Percentiles rank a stretch among this genome's conserved stretches.
Conservation (phyloP, 352 stramenopile genomes). For the Pythium pyrilobum region DNA sequence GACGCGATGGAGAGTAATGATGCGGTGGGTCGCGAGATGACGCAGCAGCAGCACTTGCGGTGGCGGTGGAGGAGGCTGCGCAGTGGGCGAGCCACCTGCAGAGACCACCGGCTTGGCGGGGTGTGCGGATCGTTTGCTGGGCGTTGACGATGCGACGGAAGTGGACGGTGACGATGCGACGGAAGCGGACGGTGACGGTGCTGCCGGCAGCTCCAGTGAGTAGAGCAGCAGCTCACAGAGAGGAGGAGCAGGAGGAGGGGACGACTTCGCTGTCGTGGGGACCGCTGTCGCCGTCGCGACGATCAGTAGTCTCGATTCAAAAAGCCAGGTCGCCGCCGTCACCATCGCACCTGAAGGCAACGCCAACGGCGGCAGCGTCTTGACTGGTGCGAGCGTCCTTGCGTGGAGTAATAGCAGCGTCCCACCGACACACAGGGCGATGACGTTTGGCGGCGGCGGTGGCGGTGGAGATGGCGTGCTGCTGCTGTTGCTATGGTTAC, state of each 20-base stretch:
- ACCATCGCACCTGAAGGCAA: not conserved
- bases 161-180: not conserved
- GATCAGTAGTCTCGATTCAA: slow-evolving; percentile 2
- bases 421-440: not conserved
- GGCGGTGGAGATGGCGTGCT: not conserved
- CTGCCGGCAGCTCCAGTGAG: not conserved
- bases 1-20: not conserved
- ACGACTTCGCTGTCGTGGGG: not conserved
- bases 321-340: slow-evolving; percentile 7
- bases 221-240: not conserved
- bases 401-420: slow-evolving; percentile 4
- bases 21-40: not conserved
- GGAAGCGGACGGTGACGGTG: not conserved
- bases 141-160: not conserved
- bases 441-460: not conserved
- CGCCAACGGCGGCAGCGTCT: slow-evolving; percentile 3
- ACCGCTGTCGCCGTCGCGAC: slow-evolving; percentile 1
- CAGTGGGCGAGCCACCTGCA: too few relatives aligned
- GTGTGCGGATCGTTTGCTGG: not conserved
- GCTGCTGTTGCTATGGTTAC: not conserved
- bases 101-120: too few relatives aligned
- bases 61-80: not conserved
- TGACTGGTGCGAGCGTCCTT: slow-evolving; percentile 2
- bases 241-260: too few relatives aligned
- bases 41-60: slow-evolving; percentile 4